phyloP scores from a whole-genome alignment of 2,329 filamentous ascomycete species.

The Epichloe glyceriae region DNA sequence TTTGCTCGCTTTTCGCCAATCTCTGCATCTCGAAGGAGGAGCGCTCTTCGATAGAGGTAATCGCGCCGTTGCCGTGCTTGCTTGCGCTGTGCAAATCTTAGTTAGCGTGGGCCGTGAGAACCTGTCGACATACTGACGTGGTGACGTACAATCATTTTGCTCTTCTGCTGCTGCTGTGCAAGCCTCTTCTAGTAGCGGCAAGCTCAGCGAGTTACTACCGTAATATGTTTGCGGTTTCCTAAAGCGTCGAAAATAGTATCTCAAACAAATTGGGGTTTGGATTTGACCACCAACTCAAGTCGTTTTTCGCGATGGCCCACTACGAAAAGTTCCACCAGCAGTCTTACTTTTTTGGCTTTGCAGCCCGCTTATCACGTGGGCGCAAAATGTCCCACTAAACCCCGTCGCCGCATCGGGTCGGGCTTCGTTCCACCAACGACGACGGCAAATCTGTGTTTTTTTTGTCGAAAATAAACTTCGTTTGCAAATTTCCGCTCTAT shows the following conservation, averaged over 20 bases:
- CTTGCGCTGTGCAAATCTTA: slow-evolving; percentile 18
- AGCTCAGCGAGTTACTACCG: neutral
- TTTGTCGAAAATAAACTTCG: slow-evolving; percentile 2
- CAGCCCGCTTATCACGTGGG: slow-evolving; percentile 26
- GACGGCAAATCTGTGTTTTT: slow-evolving; percentile 6
- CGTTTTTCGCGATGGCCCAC: neutral
- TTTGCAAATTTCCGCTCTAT: neutral
- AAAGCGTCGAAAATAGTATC: neutral
- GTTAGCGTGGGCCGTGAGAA: neutral
- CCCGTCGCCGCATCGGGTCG: slow-evolving; percentile 14
- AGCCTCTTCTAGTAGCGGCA: neutral
- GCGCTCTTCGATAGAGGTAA: slow-evolving; percentile 76
- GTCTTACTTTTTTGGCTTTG: neutral
- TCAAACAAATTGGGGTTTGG: neutral
- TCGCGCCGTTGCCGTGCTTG: slow-evolving; percentile 29
- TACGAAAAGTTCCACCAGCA: neutral
- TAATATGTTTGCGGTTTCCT: neutral
- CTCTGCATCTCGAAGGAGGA: slow-evolving; percentile 80
- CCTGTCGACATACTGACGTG: neutral
- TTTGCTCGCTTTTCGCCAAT: slow-evolving; percentile 85
- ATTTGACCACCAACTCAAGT: neutral
- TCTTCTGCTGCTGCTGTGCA: neutral
- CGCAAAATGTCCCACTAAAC: slow-evolving; percentile 27
- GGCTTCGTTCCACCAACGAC: slow-evolving; percentile 4
- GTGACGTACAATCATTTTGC: slow-evolving; percentile 7